These are phyloP conservation scores for Sporormia fimetaria DNA, from an alignment of 495 filamentous ascomycete species.

Conservation along the genomic window DNA sequence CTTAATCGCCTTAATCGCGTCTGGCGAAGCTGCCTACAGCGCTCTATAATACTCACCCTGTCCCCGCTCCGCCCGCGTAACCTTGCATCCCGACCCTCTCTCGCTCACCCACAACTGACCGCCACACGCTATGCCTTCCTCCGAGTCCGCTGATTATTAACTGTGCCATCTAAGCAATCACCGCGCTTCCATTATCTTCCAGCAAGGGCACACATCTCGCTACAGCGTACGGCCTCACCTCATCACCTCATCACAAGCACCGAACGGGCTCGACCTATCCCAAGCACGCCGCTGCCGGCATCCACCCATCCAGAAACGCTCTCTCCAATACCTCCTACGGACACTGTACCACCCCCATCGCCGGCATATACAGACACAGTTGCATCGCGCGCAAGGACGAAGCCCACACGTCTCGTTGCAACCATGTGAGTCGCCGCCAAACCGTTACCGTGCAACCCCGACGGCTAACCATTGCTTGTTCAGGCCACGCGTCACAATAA, in stretches of 20 bases:
- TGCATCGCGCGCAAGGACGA: slow-evolving; percentile 26
- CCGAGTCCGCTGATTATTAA: slow-evolving; percentile 21
- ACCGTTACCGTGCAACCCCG: slow-evolving; percentile 23
- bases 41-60: too few relatives aligned
- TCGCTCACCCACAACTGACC: slow-evolving; percentile 1
- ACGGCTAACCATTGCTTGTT: slow-evolving; percentile 21
- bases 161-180: slow-evolving; percentile 1
- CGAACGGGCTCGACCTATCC: slow-evolving; percentile 4
- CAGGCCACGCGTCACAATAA: slow-evolving; percentile 69
- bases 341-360: slow-evolving; percentile 24
- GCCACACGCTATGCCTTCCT: slow-evolving; percentile 4
- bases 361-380: slow-evolving; percentile 20
- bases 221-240: background rate
- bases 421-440: slow-evolving; percentile 20
- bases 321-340: slow-evolving; percentile 4
- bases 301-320: slow-evolving; percentile 12
- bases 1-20: too few relatives aligned
- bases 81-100: background rate
- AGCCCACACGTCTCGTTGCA: slow-evolving; percentile 4
- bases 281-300: slow-evolving; percentile 2
- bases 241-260: slow-evolving; percentile 5
- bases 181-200: slow-evolving; percentile 17
- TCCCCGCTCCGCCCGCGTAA: background rate
- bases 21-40: too few relatives aligned
- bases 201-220: background rate